Percentiles rank a stretch among this genome's conserved stretches.
These are phyloP conservation scores for Trypanosoma congolense DNA, from an alignment of 208 protist genomes.

Conservation along the genomic window DNA sequence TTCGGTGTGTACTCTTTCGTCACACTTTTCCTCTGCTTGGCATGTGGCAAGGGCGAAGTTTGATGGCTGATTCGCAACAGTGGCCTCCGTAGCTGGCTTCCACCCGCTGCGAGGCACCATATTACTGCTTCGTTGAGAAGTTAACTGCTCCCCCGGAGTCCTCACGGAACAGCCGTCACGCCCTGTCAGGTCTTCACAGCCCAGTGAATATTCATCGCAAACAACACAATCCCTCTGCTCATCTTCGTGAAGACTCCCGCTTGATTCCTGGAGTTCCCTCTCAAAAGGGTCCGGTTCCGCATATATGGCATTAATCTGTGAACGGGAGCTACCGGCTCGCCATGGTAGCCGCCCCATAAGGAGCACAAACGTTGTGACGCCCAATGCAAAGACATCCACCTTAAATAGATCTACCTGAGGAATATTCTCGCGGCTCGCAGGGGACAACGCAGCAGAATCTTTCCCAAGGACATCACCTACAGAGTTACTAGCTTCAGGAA, in stretches of 20 bases:
- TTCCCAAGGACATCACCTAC: background rate
- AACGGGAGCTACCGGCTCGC: slow-evolving; percentile 28
- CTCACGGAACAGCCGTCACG: background rate
- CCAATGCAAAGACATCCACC: slow-evolving; percentile 60
- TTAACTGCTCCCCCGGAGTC: too few relatives aligned
- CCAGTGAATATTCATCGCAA: background rate
- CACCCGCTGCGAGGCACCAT: too few relatives aligned
- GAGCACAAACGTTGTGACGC: slow-evolving; percentile 63
- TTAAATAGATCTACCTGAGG: slow-evolving; percentile 54
- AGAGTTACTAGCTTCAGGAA: background rate
- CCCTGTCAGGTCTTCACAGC: background rate
- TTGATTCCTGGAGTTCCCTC: slow-evolving; percentile 23
- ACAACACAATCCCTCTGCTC: background rate
- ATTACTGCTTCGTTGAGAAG: too few relatives aligned
- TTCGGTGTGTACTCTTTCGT: too few relatives aligned
- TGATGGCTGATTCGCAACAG: too few relatives aligned
- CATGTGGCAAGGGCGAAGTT: too few relatives aligned
- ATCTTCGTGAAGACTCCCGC: slow-evolving; percentile 14
- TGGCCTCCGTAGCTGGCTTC: too few relatives aligned
- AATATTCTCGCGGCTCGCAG: background rate
- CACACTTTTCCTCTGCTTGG: too few relatives aligned
- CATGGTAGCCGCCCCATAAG: slow-evolving; percentile 62
- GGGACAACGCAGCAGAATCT: background rate
- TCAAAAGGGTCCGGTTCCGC: slow-evolving; percentile 48
- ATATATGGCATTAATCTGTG: slow-evolving; percentile 46